Conservation (phyloP, 1,284 basidiomycete genomes). For the Rhodotorula sp. region DNA sequence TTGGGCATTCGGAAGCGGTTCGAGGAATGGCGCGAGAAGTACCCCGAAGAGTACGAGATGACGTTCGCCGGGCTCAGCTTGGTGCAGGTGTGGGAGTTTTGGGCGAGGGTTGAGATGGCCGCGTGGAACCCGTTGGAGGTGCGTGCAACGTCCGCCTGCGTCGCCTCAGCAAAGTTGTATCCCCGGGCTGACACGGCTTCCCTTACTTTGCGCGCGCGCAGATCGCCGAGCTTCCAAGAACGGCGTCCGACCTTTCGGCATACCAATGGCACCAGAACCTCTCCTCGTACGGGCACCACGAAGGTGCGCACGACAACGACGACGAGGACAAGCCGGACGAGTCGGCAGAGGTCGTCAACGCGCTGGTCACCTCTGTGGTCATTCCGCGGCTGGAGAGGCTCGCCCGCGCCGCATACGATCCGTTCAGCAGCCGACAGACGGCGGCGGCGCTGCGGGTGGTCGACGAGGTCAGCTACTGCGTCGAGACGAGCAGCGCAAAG, state of each 20-base stretch:
- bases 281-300: conserved; percentile 58
- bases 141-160: conserved; percentile 45
- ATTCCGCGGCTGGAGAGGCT: conserved; percentile 73
- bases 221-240: conserved; percentile 53
- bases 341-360: conserved; percentile 83
- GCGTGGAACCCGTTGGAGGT: conserved; percentile 87
- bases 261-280: conserved; percentile 81
- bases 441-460: conserved; percentile 68
- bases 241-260: conserved; percentile 66
- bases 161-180: not conserved
- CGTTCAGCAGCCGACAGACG: conserved; percentile 71
- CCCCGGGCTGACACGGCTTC: too few relatives aligned
- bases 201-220: not conserved
- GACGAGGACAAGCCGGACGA: conserved; percentile 63
- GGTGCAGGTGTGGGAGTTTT: conserved; percentile 93
- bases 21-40: conserved; percentile 73
- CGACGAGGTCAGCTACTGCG: conserved; percentile 70
- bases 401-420: conserved; percentile 73
- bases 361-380: conserved; percentile 80
- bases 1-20: conserved; percentile 72
- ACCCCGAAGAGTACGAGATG: conserved; percentile 76
- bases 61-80: conserved; percentile 89
- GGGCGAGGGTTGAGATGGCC: conserved; percentile 80
- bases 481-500: conserved; percentile 63
- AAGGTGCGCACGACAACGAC: not conserved